Base-by-base conservation (phyloP, 345 rosid species). In the Aquilaria yunnanensis region DNA sequence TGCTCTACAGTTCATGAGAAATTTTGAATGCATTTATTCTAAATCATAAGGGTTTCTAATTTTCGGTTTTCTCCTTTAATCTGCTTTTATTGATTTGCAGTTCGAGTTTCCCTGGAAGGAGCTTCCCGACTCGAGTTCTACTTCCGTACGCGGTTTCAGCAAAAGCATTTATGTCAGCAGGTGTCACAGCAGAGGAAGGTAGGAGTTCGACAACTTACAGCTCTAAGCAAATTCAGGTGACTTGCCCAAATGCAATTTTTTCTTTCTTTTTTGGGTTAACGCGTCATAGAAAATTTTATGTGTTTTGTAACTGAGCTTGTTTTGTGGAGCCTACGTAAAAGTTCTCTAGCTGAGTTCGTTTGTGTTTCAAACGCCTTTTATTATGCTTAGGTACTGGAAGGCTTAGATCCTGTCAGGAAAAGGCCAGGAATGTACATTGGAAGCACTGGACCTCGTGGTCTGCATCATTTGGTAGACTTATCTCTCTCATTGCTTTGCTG, bases 371-470 rank as follows among this genome's bases (percentile, higher is more conserved):
- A 53, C 47, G 72, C 14, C 57, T 50, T 70, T 11, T 57, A 56
- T 32, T 68, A 46, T 55, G 51, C 60, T 48, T 72, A 95, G 99
- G 99, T 95, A 56, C 77, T 95, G 72, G 96, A 95, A 82, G 99
- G 99, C 8, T 78, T 95, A 46, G 99, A 95, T 53, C 96, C 99
- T 55, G 99, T 95, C 6, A 83, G 99, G 60, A 95, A 91, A 77
- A 84, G 99, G 71, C 99, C 99, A 4, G 99, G 96, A 47, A 94
- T 94, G 99, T 94, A 94, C 60, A 94, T 94, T 41, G 99, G 99
- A 55, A 94, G 97, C 68, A 94, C 99, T 1, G 99, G 99, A 54
- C 71, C 89, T 71, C 99, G 99, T 49, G 99, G 99, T 70, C 78
- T 94, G 90, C 99, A 94, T 65, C 99, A 94, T 79, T 69, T 94